These are phyloP conservation scores for Leccinum subgranulosum DNA, from an alignment of 768 basidiomycete genomes.

Conservation along the genomic window DNA sequence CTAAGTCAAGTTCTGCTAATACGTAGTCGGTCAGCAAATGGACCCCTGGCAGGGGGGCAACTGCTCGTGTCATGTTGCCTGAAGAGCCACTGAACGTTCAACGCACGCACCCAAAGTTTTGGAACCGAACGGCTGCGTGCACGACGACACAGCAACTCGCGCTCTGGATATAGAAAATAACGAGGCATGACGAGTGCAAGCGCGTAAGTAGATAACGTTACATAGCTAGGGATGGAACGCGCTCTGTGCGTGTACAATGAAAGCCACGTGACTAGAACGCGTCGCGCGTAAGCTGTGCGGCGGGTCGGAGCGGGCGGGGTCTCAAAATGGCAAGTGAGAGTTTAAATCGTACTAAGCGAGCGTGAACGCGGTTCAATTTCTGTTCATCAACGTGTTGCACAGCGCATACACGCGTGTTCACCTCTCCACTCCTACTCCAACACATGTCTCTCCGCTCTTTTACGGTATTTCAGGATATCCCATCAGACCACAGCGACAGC, in stretches of 20 bases:
- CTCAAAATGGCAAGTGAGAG: slow-evolving; percentile 25
- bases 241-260: neutral
- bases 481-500: slow-evolving; percentile 31
- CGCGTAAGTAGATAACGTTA: neutral
- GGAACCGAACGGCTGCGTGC: slow-evolving; percentile 5
- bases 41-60: slow-evolving; percentile 9
- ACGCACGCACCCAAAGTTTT: neutral
- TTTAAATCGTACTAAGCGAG: slow-evolving; percentile 32
- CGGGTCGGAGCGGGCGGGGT: slow-evolving; percentile 33
- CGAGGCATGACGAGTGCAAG: neutral
- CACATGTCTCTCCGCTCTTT: slow-evolving; percentile 59
- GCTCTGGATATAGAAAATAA: neutral
- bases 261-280: slow-evolving; percentile 28
- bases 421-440: slow-evolving; percentile 8
- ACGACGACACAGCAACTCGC: neutral
- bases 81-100: neutral
- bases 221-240: neutral
- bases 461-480: slow-evolving; percentile 61
- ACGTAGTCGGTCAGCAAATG: neutral
- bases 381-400: slow-evolving; percentile 33
- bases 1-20: neutral
- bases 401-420: slow-evolving; percentile 23
- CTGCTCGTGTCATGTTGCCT: slow-evolving; percentile 5
- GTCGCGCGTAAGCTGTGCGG: slow-evolving; percentile 20
- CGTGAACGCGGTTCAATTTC: slow-evolving; percentile 17